These are phyloP conservation scores for Sugiyamaella pinicola DNA, from an alignment of 1,139 yeast species.

Conservation along the genomic window DNA sequence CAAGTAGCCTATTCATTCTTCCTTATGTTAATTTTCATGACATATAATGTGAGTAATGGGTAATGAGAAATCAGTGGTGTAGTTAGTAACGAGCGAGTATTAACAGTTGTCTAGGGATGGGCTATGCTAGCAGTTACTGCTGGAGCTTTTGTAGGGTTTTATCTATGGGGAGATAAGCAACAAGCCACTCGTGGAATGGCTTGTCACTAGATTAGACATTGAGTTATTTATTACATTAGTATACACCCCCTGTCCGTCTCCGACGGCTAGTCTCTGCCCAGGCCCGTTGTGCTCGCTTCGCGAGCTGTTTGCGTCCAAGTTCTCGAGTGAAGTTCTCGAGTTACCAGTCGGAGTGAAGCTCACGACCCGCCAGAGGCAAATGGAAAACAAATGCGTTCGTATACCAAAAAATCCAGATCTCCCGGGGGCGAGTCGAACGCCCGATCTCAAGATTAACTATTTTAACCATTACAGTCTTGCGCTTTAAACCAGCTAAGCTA, in stretches of 20 bases:
- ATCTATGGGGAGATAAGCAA: conserved; percentile 55
- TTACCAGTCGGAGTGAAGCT: background rate
- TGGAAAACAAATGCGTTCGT: background rate
- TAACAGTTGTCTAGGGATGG: conserved; percentile 54
- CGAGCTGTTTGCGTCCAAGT: too few relatives aligned
- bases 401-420: conserved; percentile 4
- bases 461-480: conserved; percentile 16
- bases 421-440: conserved; percentile 21
- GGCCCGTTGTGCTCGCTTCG: too few relatives aligned
- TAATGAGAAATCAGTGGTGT: background rate
- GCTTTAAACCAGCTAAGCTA: conserved; percentile 19
- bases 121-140: conserved; percentile 69
- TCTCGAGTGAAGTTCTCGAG: too few relatives aligned
- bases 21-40: conserved; percentile 77
- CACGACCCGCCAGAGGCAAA: too few relatives aligned
- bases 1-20: conserved; percentile 79
- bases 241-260: too few relatives aligned
- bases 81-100: background rate
- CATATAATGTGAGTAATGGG: conserved; percentile 53
- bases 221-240: too few relatives aligned
- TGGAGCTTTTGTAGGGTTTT: conserved; percentile 71
- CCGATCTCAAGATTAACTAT: conserved; percentile 19
- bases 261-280: too few relatives aligned
- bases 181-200: conserved; percentile 47
- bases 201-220: conserved; percentile 53